phyloP scores from a whole-genome alignment of 768 basidiomycete species.

The Rhizopogon salebrosus region DNA sequence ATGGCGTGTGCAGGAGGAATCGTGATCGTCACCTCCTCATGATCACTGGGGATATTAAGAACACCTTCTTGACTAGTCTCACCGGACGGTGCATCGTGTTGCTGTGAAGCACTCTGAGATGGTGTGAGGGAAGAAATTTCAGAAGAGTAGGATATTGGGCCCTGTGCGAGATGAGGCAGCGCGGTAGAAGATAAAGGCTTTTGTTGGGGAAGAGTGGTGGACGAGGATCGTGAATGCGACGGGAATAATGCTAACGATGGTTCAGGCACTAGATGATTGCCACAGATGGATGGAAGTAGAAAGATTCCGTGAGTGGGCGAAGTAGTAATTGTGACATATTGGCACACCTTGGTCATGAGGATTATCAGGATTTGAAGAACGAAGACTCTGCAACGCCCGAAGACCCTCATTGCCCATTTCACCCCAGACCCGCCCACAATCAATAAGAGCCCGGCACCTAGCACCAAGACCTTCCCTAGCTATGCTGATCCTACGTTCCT shows the following conservation, averaged over 20 bases:
- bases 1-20: constrained; percentile 24
- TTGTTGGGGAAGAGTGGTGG: background rate
- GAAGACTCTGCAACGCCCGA: constrained; percentile 16
- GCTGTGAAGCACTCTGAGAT: constrained; percentile 74
- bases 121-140: constrained; percentile 65
- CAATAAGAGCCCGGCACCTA: constrained; percentile 59
- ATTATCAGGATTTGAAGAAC: background rate
- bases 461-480: constrained; percentile 57
- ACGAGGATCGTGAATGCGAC: background rate
- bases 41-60: constrained; percentile 5
- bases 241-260: background rate
- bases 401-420: constrained; percentile 64
- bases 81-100: constrained; percentile 12
- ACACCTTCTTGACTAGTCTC: constrained; percentile 13
- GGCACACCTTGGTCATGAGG: constrained; percentile 2
- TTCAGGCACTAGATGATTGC: background rate
- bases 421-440: constrained; percentile 65
- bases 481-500: constrained; percentile 43
- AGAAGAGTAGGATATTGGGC: constrained; percentile 32
- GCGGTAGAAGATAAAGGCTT: constrained; percentile 6
- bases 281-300: background rate
- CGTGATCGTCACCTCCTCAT: constrained; percentile 13
- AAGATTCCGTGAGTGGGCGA: too few species aligned
- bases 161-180: constrained; percentile 3
- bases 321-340: background rate